Base-by-base conservation (phyloP, 179 eudicot genomes). In the Corrigiola litoralis region DNA sequence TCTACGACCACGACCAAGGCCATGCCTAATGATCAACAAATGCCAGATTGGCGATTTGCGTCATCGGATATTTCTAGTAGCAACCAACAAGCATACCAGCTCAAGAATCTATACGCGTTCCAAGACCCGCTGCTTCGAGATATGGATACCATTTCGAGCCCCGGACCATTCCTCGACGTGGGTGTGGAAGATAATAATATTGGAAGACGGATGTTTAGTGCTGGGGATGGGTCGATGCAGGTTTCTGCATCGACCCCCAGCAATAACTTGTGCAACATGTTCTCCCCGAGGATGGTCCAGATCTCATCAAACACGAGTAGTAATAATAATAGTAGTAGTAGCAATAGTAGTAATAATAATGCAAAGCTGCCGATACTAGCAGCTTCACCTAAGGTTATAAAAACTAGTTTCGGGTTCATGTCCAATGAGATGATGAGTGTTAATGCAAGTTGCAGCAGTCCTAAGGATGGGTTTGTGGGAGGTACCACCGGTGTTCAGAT, bases 271-370 rank as follows among this genome's bases (percentile, higher is more conserved):
- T 14, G 36, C 2, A 79, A 63, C 60, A 66, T 75, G 0, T 82
- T 77, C 53, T 75, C 90, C 44, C 71, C 96, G 1, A 75, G 81
- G 79, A 72, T 77, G 76, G 66, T 84, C 36, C 90, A 82, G 81
- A 87, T 89, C 73, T 81, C 88, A 1, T 72, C 84, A 16, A 20
- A 37, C 1, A 17, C 18, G 4, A 53, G 6, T 21, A 66, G 13
- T 40, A 41, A 41, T 14, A 69, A 66, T 48, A 63, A 8, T 58
- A 63, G 1, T 52, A 49, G n/a, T 27, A 55, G 27, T 45, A 56
- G 2, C 5, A n/a, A 8, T 48, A 58, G 14, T 18, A 42, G 9
- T 16, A 18, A 13, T 32, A 44, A 9, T 47, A 33, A 10, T 4
- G 38, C n/a, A 14, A 52, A 12, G 70, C 13, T 69, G 27, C 53